phyloP scores from a whole-genome alignment of 768 basidiomycete genomes.

The Macrolepiota albuminosa region DNA sequence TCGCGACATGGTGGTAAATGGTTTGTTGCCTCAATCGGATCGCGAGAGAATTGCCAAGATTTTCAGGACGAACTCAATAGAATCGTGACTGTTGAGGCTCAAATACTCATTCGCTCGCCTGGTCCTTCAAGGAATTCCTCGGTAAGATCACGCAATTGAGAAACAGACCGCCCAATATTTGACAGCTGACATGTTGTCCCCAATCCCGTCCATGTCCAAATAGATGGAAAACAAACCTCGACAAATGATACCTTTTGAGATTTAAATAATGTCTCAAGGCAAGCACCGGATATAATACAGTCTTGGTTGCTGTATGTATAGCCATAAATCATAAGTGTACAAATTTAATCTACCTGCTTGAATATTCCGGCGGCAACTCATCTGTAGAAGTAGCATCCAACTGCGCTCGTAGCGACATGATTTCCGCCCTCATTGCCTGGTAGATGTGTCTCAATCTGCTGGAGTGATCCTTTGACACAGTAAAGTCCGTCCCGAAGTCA shows the following conservation, averaged over 20 bases:
- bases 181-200: background rate
- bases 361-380: constrained; percentile 15
- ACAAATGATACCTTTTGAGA: too few relatives aligned
- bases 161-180: background rate
- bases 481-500: background rate
- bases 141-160: background rate
- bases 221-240: background rate
- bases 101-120: background rate
- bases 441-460: background rate
- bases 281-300: background rate
- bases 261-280: too few relatives aligned
- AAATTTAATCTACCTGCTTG: background rate
- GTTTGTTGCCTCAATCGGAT: background rate
- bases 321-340: background rate
- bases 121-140: background rate
- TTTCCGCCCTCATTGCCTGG: constrained; percentile 8
- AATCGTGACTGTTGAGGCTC: background rate
- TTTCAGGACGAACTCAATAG: too few relatives aligned
- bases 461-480: background rate
- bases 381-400: constrained; percentile 1
- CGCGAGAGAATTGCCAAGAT: background rate
- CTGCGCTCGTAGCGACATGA: constrained; percentile 7
- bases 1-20: constrained; percentile 10
- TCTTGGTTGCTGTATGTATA: background rate
- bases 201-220: too few relatives aligned